Percentiles rank a stretch among this genome's conserved stretches.
These are phyloP conservation scores for Rhododendron vialii DNA, from an alignment of 148 eudicot genomes.

Conservation along the genomic window DNA sequence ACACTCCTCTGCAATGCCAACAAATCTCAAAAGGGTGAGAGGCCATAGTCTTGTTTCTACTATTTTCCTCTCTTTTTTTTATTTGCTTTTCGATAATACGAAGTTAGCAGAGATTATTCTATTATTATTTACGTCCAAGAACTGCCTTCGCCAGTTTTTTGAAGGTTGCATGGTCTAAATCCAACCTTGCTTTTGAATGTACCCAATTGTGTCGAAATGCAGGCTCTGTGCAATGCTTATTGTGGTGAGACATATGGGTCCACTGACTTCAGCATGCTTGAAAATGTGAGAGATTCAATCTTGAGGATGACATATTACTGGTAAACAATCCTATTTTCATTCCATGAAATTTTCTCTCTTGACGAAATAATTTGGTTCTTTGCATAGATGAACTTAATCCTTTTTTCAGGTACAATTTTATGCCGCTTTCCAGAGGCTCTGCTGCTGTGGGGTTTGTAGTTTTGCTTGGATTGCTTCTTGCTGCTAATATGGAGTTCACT, in stretches of 20 bases:
- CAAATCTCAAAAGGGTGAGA: not conserved
- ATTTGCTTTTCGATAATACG: not conserved
- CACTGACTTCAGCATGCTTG: constrained; percentile 63
- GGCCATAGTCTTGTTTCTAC: not conserved
- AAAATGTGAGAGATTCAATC: constrained; percentile 82
- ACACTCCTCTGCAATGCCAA: not conserved
- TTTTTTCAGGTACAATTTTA: constrained; percentile 83
- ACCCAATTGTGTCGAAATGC: constrained; percentile 17
- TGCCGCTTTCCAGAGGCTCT: constrained; percentile 94
- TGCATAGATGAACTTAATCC: not conserved
- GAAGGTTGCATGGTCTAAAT: not conserved
- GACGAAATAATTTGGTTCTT: not conserved
- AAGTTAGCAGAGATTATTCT: not conserved
- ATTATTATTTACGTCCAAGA: not conserved
- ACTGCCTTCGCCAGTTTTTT: not conserved
- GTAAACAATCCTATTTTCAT: constrained; percentile 29
- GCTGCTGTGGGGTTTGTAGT: constrained; percentile 77
- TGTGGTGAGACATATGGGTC: constrained; percentile 85
- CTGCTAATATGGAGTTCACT: constrained; percentile 98
- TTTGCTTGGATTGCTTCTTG: constrained; percentile 82
- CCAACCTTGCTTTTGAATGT: not conserved
- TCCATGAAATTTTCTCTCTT: not conserved
- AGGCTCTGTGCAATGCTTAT: constrained; percentile 83
- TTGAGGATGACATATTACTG: constrained; percentile 92
- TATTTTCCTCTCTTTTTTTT: not conserved